These are phyloP conservation scores for Letharia lupina DNA, from an alignment of 495 filamentous ascomycete genomes.

Conservation along the genomic window DNA sequence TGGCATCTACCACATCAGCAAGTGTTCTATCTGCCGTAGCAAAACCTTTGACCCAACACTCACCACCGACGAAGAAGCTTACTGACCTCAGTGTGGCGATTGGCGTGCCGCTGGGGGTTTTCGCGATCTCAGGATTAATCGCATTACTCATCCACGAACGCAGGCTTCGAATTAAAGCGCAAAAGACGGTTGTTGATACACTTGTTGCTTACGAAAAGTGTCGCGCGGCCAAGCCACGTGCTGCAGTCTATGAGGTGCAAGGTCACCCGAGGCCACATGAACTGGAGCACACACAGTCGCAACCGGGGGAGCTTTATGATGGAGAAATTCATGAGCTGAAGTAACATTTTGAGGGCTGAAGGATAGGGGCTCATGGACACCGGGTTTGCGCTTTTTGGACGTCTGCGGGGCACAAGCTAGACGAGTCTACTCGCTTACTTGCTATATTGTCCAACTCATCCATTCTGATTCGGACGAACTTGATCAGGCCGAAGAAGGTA, in stretches of 20 bases:
- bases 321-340: constrained; percentile 5
- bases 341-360: background rate
- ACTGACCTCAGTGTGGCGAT: constrained; percentile 5
- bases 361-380: too few species aligned
- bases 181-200: background rate
- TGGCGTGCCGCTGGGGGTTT: constrained; percentile 7
- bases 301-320: background rate
- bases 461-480: too few species aligned
- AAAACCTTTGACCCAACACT: background rate
- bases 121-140: background rate
- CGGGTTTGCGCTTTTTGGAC: too few species aligned
- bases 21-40: background rate
- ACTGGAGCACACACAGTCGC: background rate
- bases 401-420: too few species aligned
- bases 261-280: background rate
- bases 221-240: background rate
- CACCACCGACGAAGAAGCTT: background rate
- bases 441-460: too few species aligned
- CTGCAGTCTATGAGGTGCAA: background rate
- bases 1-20: background rate
- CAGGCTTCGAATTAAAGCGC: constrained; percentile 6
- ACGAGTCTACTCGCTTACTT: too few species aligned
- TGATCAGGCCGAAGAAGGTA: too few species aligned
- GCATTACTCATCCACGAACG: constrained; percentile 11
- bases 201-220: background rate